Conservation (phyloP, 331 rosid species). For the Spiraea crenata region DNA sequence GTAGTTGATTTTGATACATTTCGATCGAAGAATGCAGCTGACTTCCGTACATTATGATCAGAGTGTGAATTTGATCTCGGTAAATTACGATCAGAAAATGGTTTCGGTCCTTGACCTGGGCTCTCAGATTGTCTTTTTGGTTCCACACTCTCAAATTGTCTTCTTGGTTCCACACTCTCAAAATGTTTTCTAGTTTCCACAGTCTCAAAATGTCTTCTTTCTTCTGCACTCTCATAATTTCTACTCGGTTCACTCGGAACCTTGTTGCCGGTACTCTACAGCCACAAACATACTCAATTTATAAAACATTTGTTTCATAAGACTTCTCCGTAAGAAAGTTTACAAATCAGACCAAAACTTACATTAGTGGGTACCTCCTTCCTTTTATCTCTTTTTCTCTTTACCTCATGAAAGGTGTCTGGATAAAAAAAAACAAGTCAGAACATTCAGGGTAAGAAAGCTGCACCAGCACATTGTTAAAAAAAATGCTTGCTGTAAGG, state of each 20-base stretch:
- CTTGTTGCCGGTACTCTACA: slow-evolving; percentile 50
- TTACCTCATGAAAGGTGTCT: slow-evolving; percentile 95
- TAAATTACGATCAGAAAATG: no score
- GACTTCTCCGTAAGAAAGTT: no score
- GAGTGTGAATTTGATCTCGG: slow-evolving; percentile 32
- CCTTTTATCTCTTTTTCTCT: slow-evolving; percentile 83
- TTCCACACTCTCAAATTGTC: slow-evolving; percentile 29
- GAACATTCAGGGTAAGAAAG: neutral
- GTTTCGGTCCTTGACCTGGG: slow-evolving; percentile 52
- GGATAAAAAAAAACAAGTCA: slow-evolving; percentile 28
- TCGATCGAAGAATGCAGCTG: no score
- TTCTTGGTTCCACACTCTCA: slow-evolving; percentile 29
- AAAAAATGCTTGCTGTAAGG: neutral
- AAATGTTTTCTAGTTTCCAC: slow-evolving; percentile 34
- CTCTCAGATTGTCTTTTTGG: slow-evolving; percentile 23
- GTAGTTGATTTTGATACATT: slow-evolving; percentile 22
- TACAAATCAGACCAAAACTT: neutral
- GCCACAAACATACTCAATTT: slow-evolving; percentile 34
- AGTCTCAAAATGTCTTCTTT: slow-evolving; percentile 50
- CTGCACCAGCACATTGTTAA: neutral
- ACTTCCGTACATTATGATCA: slow-evolving; percentile 40
- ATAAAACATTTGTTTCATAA: neutral
- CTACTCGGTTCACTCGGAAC: slow-evolving; percentile 43
- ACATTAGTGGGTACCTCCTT: slow-evolving; percentile 57
- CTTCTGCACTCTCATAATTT: slow-evolving; percentile 50